Conservation (phyloP, 306 rosid genomes). For the Arachis stenosperma region DNA sequence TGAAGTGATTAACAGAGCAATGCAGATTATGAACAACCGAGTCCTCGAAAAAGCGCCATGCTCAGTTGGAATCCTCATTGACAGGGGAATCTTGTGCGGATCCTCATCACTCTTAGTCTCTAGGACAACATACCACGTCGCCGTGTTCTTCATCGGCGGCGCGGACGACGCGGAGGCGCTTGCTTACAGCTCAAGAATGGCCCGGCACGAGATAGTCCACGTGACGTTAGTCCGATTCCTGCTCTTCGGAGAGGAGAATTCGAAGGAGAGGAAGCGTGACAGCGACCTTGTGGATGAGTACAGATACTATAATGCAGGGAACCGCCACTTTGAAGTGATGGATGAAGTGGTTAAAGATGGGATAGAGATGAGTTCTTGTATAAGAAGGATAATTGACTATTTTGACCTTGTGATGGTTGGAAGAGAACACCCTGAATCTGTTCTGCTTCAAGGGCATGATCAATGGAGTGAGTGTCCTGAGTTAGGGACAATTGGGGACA, state of each 20-base stretch:
- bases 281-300: slow-evolving; percentile 59
- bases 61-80: slow-evolving; percentile 70
- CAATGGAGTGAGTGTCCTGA: slow-evolving; percentile 74
- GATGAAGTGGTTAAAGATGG: slow-evolving; percentile 75
- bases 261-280: slow-evolving; percentile 56
- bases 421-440: slow-evolving; percentile 48
- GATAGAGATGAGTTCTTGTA: slow-evolving; percentile 40
- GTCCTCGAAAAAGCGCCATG: slow-evolving; percentile 66
- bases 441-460: slow-evolving; percentile 52
- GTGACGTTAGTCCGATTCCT: slow-evolving; percentile 64
- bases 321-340: slow-evolving; percentile 54
- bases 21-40: slow-evolving; percentile 48
- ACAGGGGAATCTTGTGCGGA: slow-evolving; percentile 48
- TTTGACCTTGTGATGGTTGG: slow-evolving; percentile 73
- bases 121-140: slow-evolving; percentile 43
- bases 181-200: slow-evolving; percentile 68
- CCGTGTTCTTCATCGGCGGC: slow-evolving; percentile 73
- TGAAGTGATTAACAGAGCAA: slow-evolving; percentile 36
- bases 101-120: slow-evolving; percentile 35
- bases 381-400: slow-evolving; percentile 55
- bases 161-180: slow-evolving; percentile 70
- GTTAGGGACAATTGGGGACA: slow-evolving; percentile 67
- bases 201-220: slow-evolving; percentile 49
- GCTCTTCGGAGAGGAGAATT: slow-evolving; percentile 59
- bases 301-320: slow-evolving; percentile 48